A percentile compares a stretch with the other conserved stretches of the same genome.
Evolutionary conservation across 176 grass and related monocot genomes (phyloP).

Genomic region (bread wheat (Triticum aestivum)): IWGSC_CS_RefSeq_v2.1 NC_057797.1:615075570-615076069

Average conservation of each 20-base stretch:
- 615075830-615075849: not conserved
- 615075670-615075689: not conserved
- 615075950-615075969: not conserved
- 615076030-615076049: not conserved
- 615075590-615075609: conserved; percentile 3
- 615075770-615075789: not conserved
- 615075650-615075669: not conserved
- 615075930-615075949: not conserved
- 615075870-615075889: not conserved
- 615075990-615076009: not conserved
- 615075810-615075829: not conserved
- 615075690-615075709: not conserved
- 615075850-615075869: not conserved
- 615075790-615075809: not conserved
- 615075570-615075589: not conserved
- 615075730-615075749: not conserved
- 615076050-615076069: not conserved
- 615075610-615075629: not conserved
- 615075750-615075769: not conserved
- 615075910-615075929: not conserved
- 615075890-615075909: not conserved
- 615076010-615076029: not conserved
- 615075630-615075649: not conserved
- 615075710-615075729: not conserved
- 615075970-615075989: not conserved